Evolutionary conservation across 257 asterid species (phyloP).

Genomic region (Avicennia marina): DNA sequence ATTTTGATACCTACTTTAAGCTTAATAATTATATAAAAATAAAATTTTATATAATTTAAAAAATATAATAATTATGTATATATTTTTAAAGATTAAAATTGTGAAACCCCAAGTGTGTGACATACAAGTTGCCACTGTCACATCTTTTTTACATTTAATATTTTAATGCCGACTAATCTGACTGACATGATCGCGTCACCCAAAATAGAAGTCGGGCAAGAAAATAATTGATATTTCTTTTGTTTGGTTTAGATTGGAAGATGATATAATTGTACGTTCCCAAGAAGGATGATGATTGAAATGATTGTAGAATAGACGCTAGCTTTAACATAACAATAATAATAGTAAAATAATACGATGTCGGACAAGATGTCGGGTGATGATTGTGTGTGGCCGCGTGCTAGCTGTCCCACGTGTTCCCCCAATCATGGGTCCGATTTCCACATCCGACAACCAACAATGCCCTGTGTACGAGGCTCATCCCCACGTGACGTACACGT

Average conservation of each 20-base stretch:
- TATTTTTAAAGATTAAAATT: too few species aligned
- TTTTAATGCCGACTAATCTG: too few species aligned
- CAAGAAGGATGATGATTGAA: constrained; percentile 21
- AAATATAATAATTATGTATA: too few species aligned
- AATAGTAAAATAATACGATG: constrained; percentile 10
- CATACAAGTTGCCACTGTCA: too few species aligned
- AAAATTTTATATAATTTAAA: too few species aligned
- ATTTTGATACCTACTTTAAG: too few species aligned
- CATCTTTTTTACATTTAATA: too few species aligned
- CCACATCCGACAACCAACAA: constrained; percentile 42
- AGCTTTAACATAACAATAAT: too few species aligned
- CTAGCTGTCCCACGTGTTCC: constrained; percentile 77
- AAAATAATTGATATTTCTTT: too few species aligned
- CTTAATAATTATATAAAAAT: too few species aligned
- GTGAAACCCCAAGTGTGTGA: too few species aligned
- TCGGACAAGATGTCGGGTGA: constrained; percentile 61
- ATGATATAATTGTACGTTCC: constrained; percentile 1
- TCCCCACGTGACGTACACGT: constrained; percentile 65
- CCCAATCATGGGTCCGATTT: constrained; percentile 42
- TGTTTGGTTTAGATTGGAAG: background rate
- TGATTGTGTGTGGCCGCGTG: constrained; percentile 44
- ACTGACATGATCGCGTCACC: background rate
- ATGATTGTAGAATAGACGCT: constrained; percentile 15
- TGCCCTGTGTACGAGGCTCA: constrained; percentile 52
- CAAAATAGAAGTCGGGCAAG: too few species aligned